Conservation (phyloP, 495 filamentous ascomycete species). For the Tuber magnatum region DNA sequence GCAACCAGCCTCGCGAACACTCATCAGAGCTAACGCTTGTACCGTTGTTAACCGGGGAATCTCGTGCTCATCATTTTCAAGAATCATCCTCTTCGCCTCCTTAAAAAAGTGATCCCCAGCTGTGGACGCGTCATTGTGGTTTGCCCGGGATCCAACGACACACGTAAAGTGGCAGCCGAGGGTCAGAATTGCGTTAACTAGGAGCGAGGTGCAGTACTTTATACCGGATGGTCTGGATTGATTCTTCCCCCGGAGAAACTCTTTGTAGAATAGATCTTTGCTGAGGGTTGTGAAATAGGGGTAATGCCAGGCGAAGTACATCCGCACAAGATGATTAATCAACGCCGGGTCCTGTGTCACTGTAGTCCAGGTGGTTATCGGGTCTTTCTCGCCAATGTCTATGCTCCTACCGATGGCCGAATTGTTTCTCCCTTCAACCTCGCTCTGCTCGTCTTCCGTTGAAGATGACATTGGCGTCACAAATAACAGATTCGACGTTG, state of each 20-base stretch:
- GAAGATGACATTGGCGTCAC: conserved; percentile 48
- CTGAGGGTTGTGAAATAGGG: conserved; percentile 91
- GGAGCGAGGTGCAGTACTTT: conserved; percentile 75
- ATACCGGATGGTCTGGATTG: conserved; percentile 44
- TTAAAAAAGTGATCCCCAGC: conserved; percentile 96
- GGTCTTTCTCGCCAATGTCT: conserved; percentile 52
- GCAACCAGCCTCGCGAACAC: conserved; percentile 91
- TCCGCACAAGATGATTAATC: conserved; percentile 79
- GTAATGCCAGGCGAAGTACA: conserved; percentile 99
- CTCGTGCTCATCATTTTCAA: conserved; percentile 89
- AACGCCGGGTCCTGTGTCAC: conserved; percentile 74
- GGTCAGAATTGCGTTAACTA: conserved; percentile 95
- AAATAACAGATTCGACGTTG: conserved; percentile 89
- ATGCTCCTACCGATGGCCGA: conserved; percentile 42
- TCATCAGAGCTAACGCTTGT: conserved; percentile 92
- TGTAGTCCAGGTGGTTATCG: conserved; percentile 75
- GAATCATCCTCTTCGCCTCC: conserved; percentile 81
- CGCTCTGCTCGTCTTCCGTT: conserved; percentile 46
- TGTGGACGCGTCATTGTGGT: conserved; percentile 66
- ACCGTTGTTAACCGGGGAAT: conserved; percentile 87
- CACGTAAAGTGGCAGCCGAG: conserved; percentile 95
- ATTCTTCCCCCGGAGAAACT: conserved; percentile 53
- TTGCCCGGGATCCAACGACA: conserved; percentile 59
- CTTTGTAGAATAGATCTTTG: conserved; percentile 78
- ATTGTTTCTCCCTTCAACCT: conserved; percentile 43